Evolutionary conservation across 1,284 basidiomycete genomes (phyloP), one percentile per base, ranked within the genome.

Genomic region (Ceraceosorus bombacis): DNA sequence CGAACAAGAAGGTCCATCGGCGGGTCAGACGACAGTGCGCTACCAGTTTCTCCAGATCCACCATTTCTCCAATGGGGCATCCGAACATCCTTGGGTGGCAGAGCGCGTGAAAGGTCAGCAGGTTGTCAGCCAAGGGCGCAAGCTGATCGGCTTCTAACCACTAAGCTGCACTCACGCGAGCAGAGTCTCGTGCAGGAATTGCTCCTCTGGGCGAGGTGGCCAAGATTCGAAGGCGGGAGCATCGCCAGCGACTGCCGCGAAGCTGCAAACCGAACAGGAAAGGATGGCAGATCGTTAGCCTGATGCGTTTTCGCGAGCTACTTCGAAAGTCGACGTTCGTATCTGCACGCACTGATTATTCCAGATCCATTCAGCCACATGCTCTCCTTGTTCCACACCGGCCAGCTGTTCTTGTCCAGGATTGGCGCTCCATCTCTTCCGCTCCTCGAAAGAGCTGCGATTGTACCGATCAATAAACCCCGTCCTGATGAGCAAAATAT

Each of bases 161-260:
- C 27, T 27, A 3, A 27, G 27, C 27, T 27, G 27, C 27, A 27
- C 27, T 27, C 27, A n/a, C n/a, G 4, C n/a, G n/a, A 72, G 55
- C 6, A 73, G 64, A 10, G 67, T 69, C 40, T 72, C 70, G 57
- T 72, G 71, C 4, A 73, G 56, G 54, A 61, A 65, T 36, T 58
- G 40, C 6, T 59, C 55, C 15, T 66, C 66, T 0, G 53, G n/a
- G n/a, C 54, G 62, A 0, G 60, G 58, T 1, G 71, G 71, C 83
- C 85, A 86, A 41, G 82, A 76, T 84, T 86, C 86, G 54, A 88
- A 77, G 3, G 85, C 78, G n/a, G 87, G 87, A 66, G 85, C 84
- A 77, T 88, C 86, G 37, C 85, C 86, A 3, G 85, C 86, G 48
- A 87, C 74, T 4, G 86, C 86, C 0, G 86, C 84, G 72, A 88